Percentiles rank a stretch among this genome's conserved stretches.
phyloP scores from a whole-genome alignment of 306 rosid species.

The Ormosia semicastrata region DNA sequence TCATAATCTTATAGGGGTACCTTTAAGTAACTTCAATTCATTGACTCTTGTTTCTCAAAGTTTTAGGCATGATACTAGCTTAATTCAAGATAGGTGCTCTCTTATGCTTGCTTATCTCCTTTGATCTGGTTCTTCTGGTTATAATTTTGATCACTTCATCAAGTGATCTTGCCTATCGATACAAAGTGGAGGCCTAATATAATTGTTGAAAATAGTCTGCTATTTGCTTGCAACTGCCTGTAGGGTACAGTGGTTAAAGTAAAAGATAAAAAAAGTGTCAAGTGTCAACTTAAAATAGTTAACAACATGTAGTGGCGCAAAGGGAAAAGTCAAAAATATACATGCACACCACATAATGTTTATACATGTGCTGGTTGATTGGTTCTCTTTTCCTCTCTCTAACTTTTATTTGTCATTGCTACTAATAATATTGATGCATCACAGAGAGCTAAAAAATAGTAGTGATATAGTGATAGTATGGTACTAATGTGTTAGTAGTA shows the following conservation, averaged over 20 bases:
- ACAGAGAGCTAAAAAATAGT: constrained; percentile 1
- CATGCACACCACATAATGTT: background rate
- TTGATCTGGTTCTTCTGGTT: background rate
- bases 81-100: background rate
- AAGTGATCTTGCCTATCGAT: background rate
- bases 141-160: too few relatives aligned
- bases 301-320: constrained; percentile 17
- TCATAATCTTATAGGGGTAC: too few relatives aligned
- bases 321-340: background rate
- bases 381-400: background rate
- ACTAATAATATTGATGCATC: background rate
- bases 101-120: background rate
- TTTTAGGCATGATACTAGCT: background rate
- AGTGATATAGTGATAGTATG: background rate
- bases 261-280: background rate
- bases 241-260: background rate
- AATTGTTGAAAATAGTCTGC: constrained; percentile 2
- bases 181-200: background rate
- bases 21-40: background rate
- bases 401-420: background rate
- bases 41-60: background rate
- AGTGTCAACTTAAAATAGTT: constrained; percentile 17
- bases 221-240: background rate
- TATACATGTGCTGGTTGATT: background rate
- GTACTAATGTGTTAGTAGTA: background rate